Conservation (phyloP, 345 rosid species). For the Turnera subulata region DNA sequence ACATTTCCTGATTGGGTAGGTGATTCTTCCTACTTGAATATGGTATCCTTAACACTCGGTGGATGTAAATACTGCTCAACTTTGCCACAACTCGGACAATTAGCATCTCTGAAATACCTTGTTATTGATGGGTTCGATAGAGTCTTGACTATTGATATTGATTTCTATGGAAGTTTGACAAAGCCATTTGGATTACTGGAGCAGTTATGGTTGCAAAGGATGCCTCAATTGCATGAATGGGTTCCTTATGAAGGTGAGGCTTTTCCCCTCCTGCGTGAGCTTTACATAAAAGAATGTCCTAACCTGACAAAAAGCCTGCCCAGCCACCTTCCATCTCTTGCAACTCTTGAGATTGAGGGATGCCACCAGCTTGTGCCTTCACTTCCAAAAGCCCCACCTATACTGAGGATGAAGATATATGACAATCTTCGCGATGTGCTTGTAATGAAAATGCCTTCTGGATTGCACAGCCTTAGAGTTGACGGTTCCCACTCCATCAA, state of each 20-base stretch:
- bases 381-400: not conserved
- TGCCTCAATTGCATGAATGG: slow-evolving; percentile 7
- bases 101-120: not conserved
- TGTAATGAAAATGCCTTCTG: not conserved
- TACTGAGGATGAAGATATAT: not conserved
- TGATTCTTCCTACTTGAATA: not conserved
- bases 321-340: slow-evolving; percentile 4
- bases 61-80: not conserved
- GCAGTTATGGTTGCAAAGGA: not conserved
- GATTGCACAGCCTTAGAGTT: slow-evolving; percentile 1
- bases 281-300: slow-evolving; percentile 2
- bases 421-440: not conserved
- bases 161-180: not conserved
- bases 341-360: slow-evolving; percentile 5
- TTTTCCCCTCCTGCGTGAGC: slow-evolving; percentile 5
- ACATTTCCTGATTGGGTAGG: slow-evolving; percentile 8
- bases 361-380: slow-evolving; percentile 2
- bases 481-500: not conserved
- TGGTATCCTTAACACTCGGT: not conserved
- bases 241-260: not conserved
- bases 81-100: slow-evolving; percentile 3
- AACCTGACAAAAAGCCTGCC: not conserved
- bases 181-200: not conserved
- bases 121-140: not conserved
- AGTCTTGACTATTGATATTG: not conserved